These are phyloP conservation scores for Jaenimonas drosophilae DNA, from an alignment of 208 protist genomes.

Conservation along the genomic window DNA sequence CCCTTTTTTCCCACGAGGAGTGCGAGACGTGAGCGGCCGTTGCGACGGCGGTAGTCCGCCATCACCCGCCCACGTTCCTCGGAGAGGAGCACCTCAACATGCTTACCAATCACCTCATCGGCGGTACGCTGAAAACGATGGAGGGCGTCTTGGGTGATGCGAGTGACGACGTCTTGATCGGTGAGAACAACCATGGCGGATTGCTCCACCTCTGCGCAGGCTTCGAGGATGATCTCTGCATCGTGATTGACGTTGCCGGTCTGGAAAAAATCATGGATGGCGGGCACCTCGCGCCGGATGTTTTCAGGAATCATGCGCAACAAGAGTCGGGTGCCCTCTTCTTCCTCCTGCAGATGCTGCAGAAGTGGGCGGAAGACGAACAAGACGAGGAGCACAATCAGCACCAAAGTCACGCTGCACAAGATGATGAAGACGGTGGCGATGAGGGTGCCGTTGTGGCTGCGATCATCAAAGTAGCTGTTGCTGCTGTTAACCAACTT, in stretches of 20 bases:
- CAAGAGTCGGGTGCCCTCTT: slow-evolving; percentile 12
- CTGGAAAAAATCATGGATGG: slow-evolving; percentile 13
- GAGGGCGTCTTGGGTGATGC: slow-evolving; percentile 14
- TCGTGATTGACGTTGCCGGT: not conserved
- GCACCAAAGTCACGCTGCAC: not conserved
- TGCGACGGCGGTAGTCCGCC: slow-evolving; percentile 9
- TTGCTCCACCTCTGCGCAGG: not conserved
- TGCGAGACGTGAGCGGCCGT: slow-evolving; percentile 1
- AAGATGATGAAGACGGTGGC: not conserved
- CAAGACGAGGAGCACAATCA: slow-evolving; percentile 1
- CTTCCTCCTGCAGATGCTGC: slow-evolving; percentile 5
- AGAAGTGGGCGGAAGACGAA: not conserved
- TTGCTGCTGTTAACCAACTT: too few species aligned
- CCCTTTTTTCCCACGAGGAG: slow-evolving; percentile 4
- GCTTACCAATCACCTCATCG: slow-evolving; percentile 23
- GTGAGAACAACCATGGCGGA: not conserved
- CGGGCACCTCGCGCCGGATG: slow-evolving; percentile 12
- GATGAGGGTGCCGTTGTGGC: not conserved
- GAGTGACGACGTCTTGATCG: slow-evolving; percentile 1
- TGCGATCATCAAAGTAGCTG: not conserved
- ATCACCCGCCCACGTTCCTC: slow-evolving; percentile 21
- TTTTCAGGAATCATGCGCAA: slow-evolving; percentile 13
- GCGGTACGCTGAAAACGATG: slow-evolving; percentile 15
- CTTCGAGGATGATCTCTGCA: not conserved
- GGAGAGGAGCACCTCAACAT: slow-evolving; percentile 34